These are phyloP conservation scores for Boletus reticuloceps DNA, from an alignment of 768 basidiomycete species.

Conservation along the genomic window DNA sequence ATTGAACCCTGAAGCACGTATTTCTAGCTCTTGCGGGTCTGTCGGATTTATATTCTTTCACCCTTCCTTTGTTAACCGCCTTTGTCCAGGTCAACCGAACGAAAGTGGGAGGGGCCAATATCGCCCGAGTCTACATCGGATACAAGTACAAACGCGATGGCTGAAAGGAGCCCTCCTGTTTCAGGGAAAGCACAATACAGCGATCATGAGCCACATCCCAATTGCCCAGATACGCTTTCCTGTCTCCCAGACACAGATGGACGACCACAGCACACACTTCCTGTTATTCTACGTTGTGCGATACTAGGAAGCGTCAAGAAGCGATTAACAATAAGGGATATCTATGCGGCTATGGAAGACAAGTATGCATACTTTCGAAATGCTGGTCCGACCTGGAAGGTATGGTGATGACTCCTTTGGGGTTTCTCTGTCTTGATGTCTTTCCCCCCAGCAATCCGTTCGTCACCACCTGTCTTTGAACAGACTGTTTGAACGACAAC, in stretches of 20 bases:
- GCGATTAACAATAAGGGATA: conserved; percentile 79
- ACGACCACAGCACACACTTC: conserved; percentile 80
- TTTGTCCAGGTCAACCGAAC: conserved; percentile 29
- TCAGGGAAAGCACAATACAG: conserved; percentile 27
- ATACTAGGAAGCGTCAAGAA: conserved; percentile 75
- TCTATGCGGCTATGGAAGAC: conserved; percentile 83
- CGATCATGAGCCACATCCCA: conserved; percentile 63
- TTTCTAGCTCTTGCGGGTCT: conserved; percentile 41
- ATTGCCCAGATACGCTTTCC: conserved; percentile 74
- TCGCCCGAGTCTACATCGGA: conserved; percentile 38
- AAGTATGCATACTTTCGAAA: conserved; percentile 82
- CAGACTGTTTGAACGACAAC: conserved; percentile 77
- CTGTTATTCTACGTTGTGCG: conserved; percentile 80
- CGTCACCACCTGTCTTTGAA: conserved; percentile 82
- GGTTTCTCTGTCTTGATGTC: not conserved
- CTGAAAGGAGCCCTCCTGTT: conserved; percentile 16
- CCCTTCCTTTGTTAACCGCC: conserved; percentile 18
- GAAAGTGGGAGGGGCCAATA: conserved; percentile 25
- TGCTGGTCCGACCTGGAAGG: conserved; percentile 86
- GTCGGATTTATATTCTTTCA: conserved; percentile 18
- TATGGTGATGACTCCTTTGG: conserved; percentile 27
- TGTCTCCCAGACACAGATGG: conserved; percentile 79
- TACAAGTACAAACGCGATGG: conserved; percentile 29
- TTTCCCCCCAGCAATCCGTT: conserved; percentile 69
- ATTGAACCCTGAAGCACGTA: conserved; percentile 51